phyloP scores from a whole-genome alignment of 441 rosid genomes.

The Jatropha multifida region DNA sequence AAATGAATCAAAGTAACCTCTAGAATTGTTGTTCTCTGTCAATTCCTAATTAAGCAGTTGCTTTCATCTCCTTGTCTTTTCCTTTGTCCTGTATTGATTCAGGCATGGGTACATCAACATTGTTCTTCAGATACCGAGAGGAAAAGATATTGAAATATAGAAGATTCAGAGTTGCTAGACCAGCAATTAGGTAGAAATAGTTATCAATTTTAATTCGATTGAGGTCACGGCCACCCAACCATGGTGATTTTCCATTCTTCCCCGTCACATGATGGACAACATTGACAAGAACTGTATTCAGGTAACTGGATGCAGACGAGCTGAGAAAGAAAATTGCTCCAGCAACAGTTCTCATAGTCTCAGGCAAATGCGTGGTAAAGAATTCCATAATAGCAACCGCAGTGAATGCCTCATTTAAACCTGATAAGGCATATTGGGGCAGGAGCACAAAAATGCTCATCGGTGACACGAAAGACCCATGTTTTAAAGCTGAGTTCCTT shows the following conservation, averaged over 20 bases:
- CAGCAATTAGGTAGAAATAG: slow-evolving; percentile 42
- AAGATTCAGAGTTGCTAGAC: slow-evolving; percentile 34
- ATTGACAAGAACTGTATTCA: slow-evolving; percentile 44
- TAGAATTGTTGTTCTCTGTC: too few relatives aligned
- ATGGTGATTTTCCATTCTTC: slow-evolving; percentile 30
- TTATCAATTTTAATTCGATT: slow-evolving; percentile 45
- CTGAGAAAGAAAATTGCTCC: slow-evolving; percentile 65
- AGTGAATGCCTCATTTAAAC: slow-evolving; percentile 56
- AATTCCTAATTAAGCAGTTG: too few relatives aligned
- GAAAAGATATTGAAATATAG: slow-evolving; percentile 49
- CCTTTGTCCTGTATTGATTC: slow-evolving; percentile 4
- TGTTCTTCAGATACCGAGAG: slow-evolving; percentile 18
- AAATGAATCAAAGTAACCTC: too few relatives aligned
- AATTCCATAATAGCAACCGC: slow-evolving; percentile 64
- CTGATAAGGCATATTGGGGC: slow-evolving; percentile 59
- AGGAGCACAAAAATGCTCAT: slow-evolving; percentile 38
- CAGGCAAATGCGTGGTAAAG: slow-evolving; percentile 57
- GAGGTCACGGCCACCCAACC: slow-evolving; percentile 63
- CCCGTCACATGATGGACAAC: slow-evolving; percentile 25
- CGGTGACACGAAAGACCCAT: slow-evolving; percentile 40
- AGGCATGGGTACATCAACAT: neutral
- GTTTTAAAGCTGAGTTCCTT: slow-evolving; percentile 36
- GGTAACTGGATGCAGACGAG: slow-evolving; percentile 42
- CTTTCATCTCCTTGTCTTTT: neutral
- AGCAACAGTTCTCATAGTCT: slow-evolving; percentile 53